Base-by-base conservation (phyloP, 495 filamentous ascomycete species). In the Glonium stellatum region DNA sequence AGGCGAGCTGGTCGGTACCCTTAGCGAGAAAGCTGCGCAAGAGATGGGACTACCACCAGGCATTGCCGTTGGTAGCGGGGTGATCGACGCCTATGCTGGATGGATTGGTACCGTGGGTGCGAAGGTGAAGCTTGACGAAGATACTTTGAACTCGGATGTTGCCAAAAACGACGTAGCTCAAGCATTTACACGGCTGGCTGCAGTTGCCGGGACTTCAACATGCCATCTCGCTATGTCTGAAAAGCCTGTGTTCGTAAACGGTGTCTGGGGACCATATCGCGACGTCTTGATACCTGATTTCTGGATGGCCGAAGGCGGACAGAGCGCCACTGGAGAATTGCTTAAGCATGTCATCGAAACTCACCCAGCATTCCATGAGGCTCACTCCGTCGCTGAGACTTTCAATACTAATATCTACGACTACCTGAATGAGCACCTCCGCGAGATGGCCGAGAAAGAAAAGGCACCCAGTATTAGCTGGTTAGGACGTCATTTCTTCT, bases 71-170 rank as follows among this genome's bases (percentile, higher is more conserved):
- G 93, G 93, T 19, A 93, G 88, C 65, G 91, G 92, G 70, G 93
- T 98, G 39, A 98, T 98, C 63, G 93, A 98, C 75, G 92, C 93
- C 5, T 98, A 98, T 71, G 93, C 93, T 18, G 93, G 93, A 23
- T 98, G 93, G 93, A 89, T 98, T 59, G 93, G 93, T 39, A 97
- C 92, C 2, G 93, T 98, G n/a, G 92, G 93, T 54, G 90, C 93
- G 13, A 96, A 96, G 71, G 89, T 96, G 60, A 75, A 87, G 44
- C 77, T 95, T 10, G 76, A 74, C 42, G 72, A 77, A 27, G 78
- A 82, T n/a, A 77, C 84, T 21, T 73, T 91, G 9, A 82, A 81
- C 66, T 71, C 77, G 11, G 78, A 78, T 41, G 76, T 76, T 3
- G 75, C 86, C 1, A 81, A 85, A 57, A 92, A 91, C 73, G 89